Percentiles rank a stretch among this genome's conserved stretches.
These are phyloP conservation scores for Metarhizium guizhouense DNA, from an alignment of 2,329 filamentous ascomycete species.

Conservation along the genomic window DNA sequence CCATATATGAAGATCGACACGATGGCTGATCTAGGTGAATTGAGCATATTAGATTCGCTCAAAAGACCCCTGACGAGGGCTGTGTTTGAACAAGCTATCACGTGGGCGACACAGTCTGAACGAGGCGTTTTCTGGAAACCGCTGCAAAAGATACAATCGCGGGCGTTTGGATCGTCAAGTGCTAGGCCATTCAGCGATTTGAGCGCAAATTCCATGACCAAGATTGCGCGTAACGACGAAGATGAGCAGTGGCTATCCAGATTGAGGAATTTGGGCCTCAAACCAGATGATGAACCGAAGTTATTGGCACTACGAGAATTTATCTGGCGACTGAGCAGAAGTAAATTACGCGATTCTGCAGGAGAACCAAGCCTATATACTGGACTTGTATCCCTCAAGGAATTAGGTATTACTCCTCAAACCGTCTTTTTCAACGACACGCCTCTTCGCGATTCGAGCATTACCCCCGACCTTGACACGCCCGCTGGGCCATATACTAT, in stretches of 20 bases:
- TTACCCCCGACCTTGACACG: constrained; percentile 20
- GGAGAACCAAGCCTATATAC: constrained; percentile 23
- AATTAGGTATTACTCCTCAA: constrained; percentile 69
- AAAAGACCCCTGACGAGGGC: constrained; percentile 72
- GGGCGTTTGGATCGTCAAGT: constrained; percentile 53
- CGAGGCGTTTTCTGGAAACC: constrained; percentile 83
- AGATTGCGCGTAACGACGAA: constrained; percentile 72
- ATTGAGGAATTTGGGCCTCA: constrained; percentile 75
- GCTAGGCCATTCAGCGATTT: constrained; percentile 49
- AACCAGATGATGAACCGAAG: constrained; percentile 79
- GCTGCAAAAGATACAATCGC: constrained; percentile 54
- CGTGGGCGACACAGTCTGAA: constrained; percentile 77
- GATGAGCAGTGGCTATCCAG: constrained; percentile 90
- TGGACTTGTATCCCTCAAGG: constrained; percentile 60
- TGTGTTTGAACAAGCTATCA: constrained; percentile 75
- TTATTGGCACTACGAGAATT: constrained; percentile 80
- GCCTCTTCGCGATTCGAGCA: constrained; percentile 36
- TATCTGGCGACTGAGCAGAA: constrained; percentile 75
- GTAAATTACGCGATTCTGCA: constrained; percentile 48
- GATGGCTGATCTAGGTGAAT: constrained; percentile 57
- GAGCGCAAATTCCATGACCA: constrained; percentile 48
- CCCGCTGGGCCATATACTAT: constrained; percentile 60
- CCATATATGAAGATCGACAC: constrained; percentile 73
- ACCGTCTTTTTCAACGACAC: constrained; percentile 89
- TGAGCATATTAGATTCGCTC: constrained; percentile 68